Conservation (phyloP, 192 early-diverging fungal genomes). For the Gonapodya sp. region DNA sequence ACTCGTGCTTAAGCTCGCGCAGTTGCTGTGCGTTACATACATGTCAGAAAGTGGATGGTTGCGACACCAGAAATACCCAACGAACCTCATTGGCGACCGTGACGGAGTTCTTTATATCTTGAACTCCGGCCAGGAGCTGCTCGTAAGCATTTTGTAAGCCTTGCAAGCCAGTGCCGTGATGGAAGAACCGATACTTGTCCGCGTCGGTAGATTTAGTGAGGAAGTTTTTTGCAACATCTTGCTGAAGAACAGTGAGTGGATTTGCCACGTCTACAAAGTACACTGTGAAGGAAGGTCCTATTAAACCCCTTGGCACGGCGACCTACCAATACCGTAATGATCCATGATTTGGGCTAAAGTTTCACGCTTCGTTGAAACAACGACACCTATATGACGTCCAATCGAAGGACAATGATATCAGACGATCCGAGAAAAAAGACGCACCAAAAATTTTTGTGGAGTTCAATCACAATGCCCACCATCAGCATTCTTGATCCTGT, state of each 20-base stretch:
- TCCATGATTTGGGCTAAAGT: background rate
- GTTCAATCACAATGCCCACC: slow-evolving; percentile 21
- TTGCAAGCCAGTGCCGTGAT: background rate
- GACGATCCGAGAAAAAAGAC: background rate
- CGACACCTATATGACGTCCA: background rate
- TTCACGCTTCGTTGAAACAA: background rate
- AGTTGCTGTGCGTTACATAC: background rate
- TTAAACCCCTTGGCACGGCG: background rate
- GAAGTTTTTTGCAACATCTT: slow-evolving; percentile 87
- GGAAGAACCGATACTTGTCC: slow-evolving; percentile 62
- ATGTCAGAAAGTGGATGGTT: background rate
- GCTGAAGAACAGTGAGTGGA: slow-evolving; percentile 84
- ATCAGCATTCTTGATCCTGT: slow-evolving; percentile 66
- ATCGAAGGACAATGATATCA: background rate
- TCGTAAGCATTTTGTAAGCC: background rate
- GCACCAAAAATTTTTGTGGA: background rate
- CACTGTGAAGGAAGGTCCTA: background rate
- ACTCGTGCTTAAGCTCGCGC: background rate
- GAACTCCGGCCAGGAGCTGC: background rate
- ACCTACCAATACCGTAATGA: background rate
- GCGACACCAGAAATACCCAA: too few species aligned
- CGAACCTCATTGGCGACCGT: background rate
- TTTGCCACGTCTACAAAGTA: slow-evolving; percentile 82
- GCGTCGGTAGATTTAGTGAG: slow-evolving; percentile 66
- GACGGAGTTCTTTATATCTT: background rate